Evolutionary conservation across 2,329 filamentous ascomycete species (phyloP), one percentile per base, ranked within the genome.

Genomic region (Fusarium sp.): DNA sequence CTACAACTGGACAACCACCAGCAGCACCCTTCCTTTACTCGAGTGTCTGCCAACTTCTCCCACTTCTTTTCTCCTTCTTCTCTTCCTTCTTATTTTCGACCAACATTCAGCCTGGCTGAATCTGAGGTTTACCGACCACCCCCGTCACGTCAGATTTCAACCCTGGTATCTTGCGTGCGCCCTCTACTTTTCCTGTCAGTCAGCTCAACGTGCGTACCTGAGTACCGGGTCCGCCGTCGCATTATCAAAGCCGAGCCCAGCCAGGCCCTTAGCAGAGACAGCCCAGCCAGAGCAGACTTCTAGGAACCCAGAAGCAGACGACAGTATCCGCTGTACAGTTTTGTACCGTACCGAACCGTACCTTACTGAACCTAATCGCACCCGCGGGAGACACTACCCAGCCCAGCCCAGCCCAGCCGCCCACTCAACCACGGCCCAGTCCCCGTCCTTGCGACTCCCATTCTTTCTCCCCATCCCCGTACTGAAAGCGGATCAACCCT

Each of bases 401-500:
- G 50, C 50, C 49, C 47, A 50, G 47, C 47, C 69, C 71, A 64
- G 73, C 67, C 54, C 61, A 67, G 62, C 50, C 50, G 67, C 65
- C 75, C 75, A 75, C 64, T 72, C 74, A 46, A 65, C 40, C 60
- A 54, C 52, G 54, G 42, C 43, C 46, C 56, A 68, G 65, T 62
- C 64, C 46, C 64, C 54, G 59, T 68, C 64, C 61, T 66, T 71
- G 71, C 67, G 59, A 73, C 67, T 73, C 71, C 60, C 71, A 50
- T 62, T 52, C 59, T 37, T 54, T 62, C 60, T 58, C 37, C 46
- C 62, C 52, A 53, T 58, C 68, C 67, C 71, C 68, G 72, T 61
- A 60, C 72, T 74, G 67, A 72, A 73, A 74, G 72, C 72, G 72
- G 72, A 74, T 74, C 72, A 59, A 59, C 68, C 57, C 71, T 74